Evolutionary conservation across 371 early-diverging fungal genomes (phyloP).

Genomic region (Mucor mucedo): DNA sequence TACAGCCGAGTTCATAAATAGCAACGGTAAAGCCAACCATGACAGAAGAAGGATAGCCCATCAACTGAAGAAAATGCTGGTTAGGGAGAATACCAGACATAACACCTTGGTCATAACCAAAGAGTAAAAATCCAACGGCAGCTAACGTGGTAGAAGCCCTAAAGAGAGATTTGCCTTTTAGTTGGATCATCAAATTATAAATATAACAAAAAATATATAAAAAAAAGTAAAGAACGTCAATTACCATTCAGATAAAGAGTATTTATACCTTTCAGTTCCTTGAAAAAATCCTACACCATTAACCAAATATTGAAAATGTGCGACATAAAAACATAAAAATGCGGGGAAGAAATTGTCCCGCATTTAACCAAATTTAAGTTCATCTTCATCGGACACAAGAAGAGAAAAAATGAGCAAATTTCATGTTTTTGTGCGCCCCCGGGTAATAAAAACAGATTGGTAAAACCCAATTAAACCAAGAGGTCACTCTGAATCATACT

Average conservation of each 20-base stretch:
- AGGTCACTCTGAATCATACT: too few species aligned
- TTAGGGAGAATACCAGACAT: slow-evolving; percentile 45
- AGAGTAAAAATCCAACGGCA: slow-evolving; percentile 41
- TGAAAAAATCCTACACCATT: too few species aligned
- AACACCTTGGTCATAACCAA: slow-evolving; percentile 52
- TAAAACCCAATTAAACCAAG: too few species aligned
- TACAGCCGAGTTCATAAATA: slow-evolving; percentile 39
- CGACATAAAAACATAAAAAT: too few species aligned
- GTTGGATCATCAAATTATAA: neutral
- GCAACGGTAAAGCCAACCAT: slow-evolving; percentile 37
- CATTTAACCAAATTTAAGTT: too few species aligned
- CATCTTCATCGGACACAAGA: too few species aligned
- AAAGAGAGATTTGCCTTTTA: slow-evolving; percentile 41
- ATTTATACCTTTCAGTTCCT: neutral
- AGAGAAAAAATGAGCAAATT: too few species aligned
- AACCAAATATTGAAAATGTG: too few species aligned
- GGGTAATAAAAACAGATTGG: too few species aligned
- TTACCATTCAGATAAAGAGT: neutral
- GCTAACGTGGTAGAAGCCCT: slow-evolving; percentile 37
- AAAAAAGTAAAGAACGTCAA: neutral
- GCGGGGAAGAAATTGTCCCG: too few species aligned
- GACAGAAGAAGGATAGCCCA: slow-evolving; percentile 35
- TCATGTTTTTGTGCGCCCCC: too few species aligned
- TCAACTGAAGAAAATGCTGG: slow-evolving; percentile 26
- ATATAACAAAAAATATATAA: neutral